Base-by-base conservation (phyloP, 2,329 filamentous ascomycete species). In the Neonectria neomacrospora region DNA sequence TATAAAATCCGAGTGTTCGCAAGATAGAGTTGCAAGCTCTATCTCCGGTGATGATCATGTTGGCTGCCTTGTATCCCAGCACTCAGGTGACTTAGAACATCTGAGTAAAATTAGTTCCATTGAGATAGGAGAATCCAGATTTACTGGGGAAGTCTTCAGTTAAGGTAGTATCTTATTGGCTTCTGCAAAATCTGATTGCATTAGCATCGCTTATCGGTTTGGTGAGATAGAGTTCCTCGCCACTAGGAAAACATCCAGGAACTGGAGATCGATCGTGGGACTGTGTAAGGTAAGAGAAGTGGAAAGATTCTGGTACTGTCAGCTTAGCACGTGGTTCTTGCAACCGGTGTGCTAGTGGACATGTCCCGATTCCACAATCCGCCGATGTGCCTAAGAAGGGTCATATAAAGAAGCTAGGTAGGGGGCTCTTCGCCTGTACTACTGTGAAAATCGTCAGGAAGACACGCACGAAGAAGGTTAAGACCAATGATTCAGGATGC, bases 41-140 rank as follows among this genome's bases (percentile, higher is more conserved):
- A 41, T 41, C 37, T 41, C 37, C 37, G 16, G 12, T n/a, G 37
- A 41, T 41, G 37, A 14, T n/a, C 14, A n/a, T n/a, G 37, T 41
- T 41, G 14, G 37, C 37, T n/a, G 37, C 37, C 16, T 41, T 41
- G 37, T n/a, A 41, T 41, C 18, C 18, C 16, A n/a, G 37, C 37
- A 41, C 37, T n/a, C 37, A 41, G 37, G 37, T 41, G 37, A 41
- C 37, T 41, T 41, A n/a, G 37, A 41, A 41, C 37, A 41, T 41
- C 37, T 41, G 37, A 7, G 8, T n/a, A 41, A 41, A n/a, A 16
- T 8, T n/a, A 41, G 37, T 41, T n/a, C 8, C 16, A 41, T 41
- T 41, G 37, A 41, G 37, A 41, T 41, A n/a, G 9, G n/a, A 41
- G 37, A n/a, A n/a, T 41, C 37, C 18, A 41, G 37, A 41, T 41